These are phyloP conservation scores for Fusarium mexicanum DNA, from an alignment of 2,329 filamentous ascomycete genomes.

Conservation along the genomic window DNA sequence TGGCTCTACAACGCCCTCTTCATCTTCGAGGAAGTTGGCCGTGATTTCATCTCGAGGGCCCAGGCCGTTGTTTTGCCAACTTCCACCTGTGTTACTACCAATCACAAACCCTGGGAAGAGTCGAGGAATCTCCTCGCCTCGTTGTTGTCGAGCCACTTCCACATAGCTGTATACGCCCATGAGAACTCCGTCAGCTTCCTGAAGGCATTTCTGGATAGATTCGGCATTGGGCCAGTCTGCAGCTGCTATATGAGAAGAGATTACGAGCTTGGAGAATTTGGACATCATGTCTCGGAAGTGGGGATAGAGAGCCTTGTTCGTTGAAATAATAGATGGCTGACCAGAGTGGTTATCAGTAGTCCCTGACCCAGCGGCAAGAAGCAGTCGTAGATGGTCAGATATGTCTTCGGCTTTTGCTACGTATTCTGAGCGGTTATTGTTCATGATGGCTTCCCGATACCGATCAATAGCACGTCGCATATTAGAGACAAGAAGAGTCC, in stretches of 20 bases:
- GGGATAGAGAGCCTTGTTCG: slow-evolving; percentile 95
- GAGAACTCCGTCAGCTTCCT: slow-evolving; percentile 96
- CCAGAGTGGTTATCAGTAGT: slow-evolving; percentile 99
- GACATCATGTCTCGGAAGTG: slow-evolving; percentile 99
- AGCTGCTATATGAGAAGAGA: slow-evolving; percentile 96
- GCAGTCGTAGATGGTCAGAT: slow-evolving; percentile 90
- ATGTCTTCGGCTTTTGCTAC: slow-evolving; percentile 97
- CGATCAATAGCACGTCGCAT: slow-evolving; percentile 91
- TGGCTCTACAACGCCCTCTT: slow-evolving; percentile 77
- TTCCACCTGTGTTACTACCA: slow-evolving; percentile 83
- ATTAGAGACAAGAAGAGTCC: slow-evolving; percentile 89
- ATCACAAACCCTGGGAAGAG: slow-evolving; percentile 93
- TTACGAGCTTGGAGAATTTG: slow-evolving; percentile 97
- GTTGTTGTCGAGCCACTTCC: slow-evolving; percentile 91
- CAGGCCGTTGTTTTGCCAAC: slow-evolving; percentile 81
- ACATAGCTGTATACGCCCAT: slow-evolving; percentile 96
- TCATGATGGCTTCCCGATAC: slow-evolving; percentile 89
- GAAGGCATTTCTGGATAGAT: slow-evolving; percentile 92
- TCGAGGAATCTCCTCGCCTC: slow-evolving; percentile 92
- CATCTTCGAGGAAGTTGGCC: slow-evolving; percentile 87
- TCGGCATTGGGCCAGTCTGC: slow-evolving; percentile 96
- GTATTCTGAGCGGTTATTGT: slow-evolving; percentile 86
- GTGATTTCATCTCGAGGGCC: slow-evolving; percentile 75
- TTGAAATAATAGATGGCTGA: slow-evolving; percentile 98
- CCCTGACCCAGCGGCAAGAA: slow-evolving; percentile 94